Evolutionary conservation across 345 rosid genomes (phyloP), one percentile per base, ranked within the genome.

Genomic region (Salix caprea): DNA sequence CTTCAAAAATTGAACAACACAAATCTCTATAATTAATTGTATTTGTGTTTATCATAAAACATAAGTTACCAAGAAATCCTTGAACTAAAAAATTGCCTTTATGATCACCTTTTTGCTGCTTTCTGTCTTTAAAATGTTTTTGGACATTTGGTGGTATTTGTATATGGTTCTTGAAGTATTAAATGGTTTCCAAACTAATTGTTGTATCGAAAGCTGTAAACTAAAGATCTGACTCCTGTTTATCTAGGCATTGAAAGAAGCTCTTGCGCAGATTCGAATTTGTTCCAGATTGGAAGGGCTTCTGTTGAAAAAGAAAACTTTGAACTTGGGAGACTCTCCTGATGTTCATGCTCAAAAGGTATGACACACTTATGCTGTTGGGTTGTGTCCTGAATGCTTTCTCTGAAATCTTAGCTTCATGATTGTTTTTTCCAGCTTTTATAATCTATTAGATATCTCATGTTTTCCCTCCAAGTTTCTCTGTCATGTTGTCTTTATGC

Each of bases 331-430:
- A 67, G 99, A 95, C 77, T 89, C 98, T 75, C 86, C 90, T 28
- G 98, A 95, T 84, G 67, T 91, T 81, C 99, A 91, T 91, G 96
- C 97, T 73, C 98, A 89, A 82, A 93, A 93, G 93, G 99, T 95
- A 75, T 74, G 71, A 40, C n/a, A 48, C 39, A 4, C 65, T 48
- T 44, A 61, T 26, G 46, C 61, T 61, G 50, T 69, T 67, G 18
- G 60, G 58, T 73, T 76, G 67, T 61, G 34, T 65, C 42, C 61
- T 72, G 32, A 34, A 23, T 56, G 23, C 1, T 6, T 34, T 40
- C 19, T 40, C 70, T 69, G 42, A 68, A 21, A 39, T 74, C 34
- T 68, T 69, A 15, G 44, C 12, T 52, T 34, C 28, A 28, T 74
- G 7, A 40, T 39, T 34, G 65, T 64, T 77, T 44, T 65, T 24